These are phyloP conservation scores for Pittosporum tobira DNA, from an alignment of 129 eudicot genomes.

Conservation along the genomic window DNA sequence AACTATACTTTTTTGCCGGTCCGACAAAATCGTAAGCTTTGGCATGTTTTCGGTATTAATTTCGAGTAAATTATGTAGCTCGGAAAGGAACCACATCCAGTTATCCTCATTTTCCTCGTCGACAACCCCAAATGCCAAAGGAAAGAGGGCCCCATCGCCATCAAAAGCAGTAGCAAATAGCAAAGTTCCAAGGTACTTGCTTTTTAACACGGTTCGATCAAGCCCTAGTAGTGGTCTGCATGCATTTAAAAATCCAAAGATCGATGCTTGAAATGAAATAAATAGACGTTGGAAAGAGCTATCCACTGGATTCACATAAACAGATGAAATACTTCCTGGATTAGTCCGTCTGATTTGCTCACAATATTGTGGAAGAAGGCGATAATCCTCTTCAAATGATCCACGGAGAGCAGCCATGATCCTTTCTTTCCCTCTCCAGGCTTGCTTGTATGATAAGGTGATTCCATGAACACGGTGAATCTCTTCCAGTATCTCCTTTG, in stretches of 20 bases:
- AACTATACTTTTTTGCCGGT: constrained; percentile 46
- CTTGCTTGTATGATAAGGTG: constrained; percentile 81
- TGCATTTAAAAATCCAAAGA: constrained; percentile 65
- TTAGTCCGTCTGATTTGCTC: constrained; percentile 57
- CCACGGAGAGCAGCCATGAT: constrained; percentile 88
- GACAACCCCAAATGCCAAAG: constrained; percentile 76
- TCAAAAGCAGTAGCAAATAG: constrained; percentile 75
- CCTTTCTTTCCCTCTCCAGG: constrained; percentile 89
- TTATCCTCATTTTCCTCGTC: constrained; percentile 74
- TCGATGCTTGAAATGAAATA: constrained; percentile 77
- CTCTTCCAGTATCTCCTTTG: constrained; percentile 81
- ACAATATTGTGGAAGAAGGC: constrained; percentile 66
- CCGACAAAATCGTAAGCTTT: constrained; percentile 62
- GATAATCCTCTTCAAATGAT: constrained; percentile 77
- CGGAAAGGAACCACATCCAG: constrained; percentile 92
- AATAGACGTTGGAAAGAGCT: constrained; percentile 64
- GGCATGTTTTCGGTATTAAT: constrained; percentile 78
- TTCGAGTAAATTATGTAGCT: constrained; percentile 61
- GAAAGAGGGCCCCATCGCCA: constrained; percentile 66
- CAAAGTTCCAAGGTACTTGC: constrained; percentile 67
- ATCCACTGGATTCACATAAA: constrained; percentile 50
- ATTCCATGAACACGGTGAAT: constrained; percentile 81
- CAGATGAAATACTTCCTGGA: constrained; percentile 75
- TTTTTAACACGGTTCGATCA: constrained; percentile 53
- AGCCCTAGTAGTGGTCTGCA: constrained; percentile 74